Conservation (phyloP, 2,329 filamentous ascomycete genomes). For the Hysterium pulicare region DNA sequence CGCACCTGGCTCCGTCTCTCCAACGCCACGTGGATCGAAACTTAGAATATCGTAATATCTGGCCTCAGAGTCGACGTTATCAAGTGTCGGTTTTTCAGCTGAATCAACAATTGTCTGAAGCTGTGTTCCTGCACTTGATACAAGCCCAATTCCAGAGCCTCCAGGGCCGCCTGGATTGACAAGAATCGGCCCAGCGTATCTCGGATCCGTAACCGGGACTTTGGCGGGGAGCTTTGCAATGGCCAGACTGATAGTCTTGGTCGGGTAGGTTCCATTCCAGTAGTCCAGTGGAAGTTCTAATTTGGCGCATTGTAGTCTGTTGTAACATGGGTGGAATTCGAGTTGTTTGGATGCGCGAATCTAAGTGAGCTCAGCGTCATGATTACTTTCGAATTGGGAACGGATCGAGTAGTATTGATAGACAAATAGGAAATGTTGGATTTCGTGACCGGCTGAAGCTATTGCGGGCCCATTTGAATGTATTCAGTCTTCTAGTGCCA, state of each 20-base stretch:
- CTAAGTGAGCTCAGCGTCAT: too few relatives aligned
- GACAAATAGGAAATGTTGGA: too few relatives aligned
- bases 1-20: constrained; percentile 31
- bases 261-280: constrained; percentile 32
- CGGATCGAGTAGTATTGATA: too few relatives aligned
- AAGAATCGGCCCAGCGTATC: constrained; percentile 42
- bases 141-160: constrained; percentile 36
- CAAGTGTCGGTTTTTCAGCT: constrained; percentile 7
- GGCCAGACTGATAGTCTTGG: constrained; percentile 28
- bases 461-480: too few relatives aligned
- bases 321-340: constrained; percentile 30
- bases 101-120: constrained; percentile 31
- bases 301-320: constrained; percentile 32
- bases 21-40: constrained; percentile 46
- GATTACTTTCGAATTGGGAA: too few relatives aligned
- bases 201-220: constrained; percentile 31
- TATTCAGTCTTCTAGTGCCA: too few relatives aligned
- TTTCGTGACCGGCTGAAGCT: too few relatives aligned
- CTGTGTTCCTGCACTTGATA: constrained; percentile 18
- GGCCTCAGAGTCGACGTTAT: constrained; percentile 15
- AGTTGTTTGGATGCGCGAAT: constrained; percentile 22
- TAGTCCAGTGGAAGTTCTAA: constrained; percentile 35
- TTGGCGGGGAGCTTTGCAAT: constrained; percentile 30
- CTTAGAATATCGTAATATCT: constrained; percentile 43
- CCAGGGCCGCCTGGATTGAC: constrained; percentile 46